These are phyloP conservation scores for Silene uniflora DNA, from an alignment of 148 eudicot genomes.

Conservation along the genomic window DNA sequence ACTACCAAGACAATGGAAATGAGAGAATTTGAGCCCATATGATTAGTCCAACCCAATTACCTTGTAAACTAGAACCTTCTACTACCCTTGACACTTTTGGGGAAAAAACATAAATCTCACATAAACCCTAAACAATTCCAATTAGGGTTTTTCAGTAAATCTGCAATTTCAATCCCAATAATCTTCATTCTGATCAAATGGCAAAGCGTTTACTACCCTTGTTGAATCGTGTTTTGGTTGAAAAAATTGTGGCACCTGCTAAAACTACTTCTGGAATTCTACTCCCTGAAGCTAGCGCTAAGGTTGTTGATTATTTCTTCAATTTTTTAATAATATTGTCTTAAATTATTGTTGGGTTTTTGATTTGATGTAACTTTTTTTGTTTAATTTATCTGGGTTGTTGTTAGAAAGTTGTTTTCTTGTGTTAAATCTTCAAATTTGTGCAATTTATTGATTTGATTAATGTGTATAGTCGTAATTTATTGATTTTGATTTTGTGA, in stretches of 20 bases:
- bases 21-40: neutral
- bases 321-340: neutral
- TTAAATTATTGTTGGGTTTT: neutral
- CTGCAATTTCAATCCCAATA: neutral
- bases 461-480: neutral
- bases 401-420: neutral
- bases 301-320: conserved; percentile 17
- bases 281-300: conserved; percentile 36
- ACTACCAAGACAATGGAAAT: no score
- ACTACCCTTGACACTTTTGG: neutral
- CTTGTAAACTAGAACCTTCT: neutral
- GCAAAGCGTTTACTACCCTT: conserved; percentile 42
- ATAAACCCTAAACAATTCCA: conserved; percentile 24
- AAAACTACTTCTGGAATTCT: conserved; percentile 44
- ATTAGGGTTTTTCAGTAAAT: conserved; percentile 14
- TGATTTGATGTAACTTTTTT: neutral
- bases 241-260: conserved; percentile 42
- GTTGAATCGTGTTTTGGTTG: conserved; percentile 42
- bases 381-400: neutral
- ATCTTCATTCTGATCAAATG: conserved; percentile 20
- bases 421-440: neutral
- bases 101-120: neutral
- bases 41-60: neutral
- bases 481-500: neutral
- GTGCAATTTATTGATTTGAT: neutral